Base-by-base conservation (phyloP, 2,329 filamentous ascomycete species). In the Fusarium palustre region DNA sequence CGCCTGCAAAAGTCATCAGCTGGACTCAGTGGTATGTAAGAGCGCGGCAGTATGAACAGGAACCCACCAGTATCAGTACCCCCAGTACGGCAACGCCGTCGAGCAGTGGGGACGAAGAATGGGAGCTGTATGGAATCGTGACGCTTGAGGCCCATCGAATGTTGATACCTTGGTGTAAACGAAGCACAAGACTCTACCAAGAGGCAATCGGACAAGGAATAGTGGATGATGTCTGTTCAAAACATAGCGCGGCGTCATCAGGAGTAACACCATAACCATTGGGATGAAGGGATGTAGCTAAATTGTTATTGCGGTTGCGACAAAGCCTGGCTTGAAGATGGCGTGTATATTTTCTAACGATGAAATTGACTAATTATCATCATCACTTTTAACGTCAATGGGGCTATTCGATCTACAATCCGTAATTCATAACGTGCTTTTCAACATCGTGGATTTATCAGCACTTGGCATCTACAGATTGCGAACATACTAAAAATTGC, bases 1-100 rank as follows among this genome's bases (percentile, higher is more conserved):
- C 81, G 7, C 74, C 77, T 4, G 81, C 76, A 13, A 82, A 81
- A 10, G 81, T 84, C 6, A 76, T 76, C 9, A 79, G 82, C 39
- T 79, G 82, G 78, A 81, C 69, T n/a, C 75, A 78, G 56, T 79
- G 76, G 69, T 64, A 66, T 54, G 75, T 78, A 10, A 66, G 58
- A 22, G 53, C 38, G 45, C 70, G 58, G 5, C 64, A 53, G 46
- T 41, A 31, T 36, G 55, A 67, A 0, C 22, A 46, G 2, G 66
- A 64, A 2, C 43, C 42, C 6, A 30, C 36, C 13, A 70, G 69
- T 6, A 38, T 38, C 11, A 69, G 70, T 45, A 73, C 72, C 5
- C 69, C 73, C 1, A 70, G 69, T 30, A 71, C 73, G 3, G 53
- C 67, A 2, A 57, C 68, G 6, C 59, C 62, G 4, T 25, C 62